phyloP scores from a whole-genome alignment of 371 early-diverging fungal species.

The Circinella umbellata region DNA sequence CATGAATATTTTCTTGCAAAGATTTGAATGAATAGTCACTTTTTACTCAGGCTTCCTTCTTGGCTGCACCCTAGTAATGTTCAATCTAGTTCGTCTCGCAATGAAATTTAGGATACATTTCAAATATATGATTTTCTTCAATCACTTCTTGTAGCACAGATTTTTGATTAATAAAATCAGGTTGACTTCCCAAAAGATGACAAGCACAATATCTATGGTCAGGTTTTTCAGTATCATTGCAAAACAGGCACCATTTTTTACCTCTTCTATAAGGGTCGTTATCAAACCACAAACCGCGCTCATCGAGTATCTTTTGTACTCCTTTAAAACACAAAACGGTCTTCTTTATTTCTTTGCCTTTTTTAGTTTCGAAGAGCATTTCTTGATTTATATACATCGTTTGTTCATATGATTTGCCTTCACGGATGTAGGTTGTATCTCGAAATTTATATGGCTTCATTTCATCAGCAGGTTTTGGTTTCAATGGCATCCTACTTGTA shows the following conservation, averaged over 20 bases:
- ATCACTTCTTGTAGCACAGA: conserved; percentile 1
- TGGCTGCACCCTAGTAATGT: conserved; percentile 11
- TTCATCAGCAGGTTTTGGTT: not conserved
- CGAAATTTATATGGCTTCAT: too few species aligned
- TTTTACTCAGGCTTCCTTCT: not conserved
- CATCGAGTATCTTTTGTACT: conserved; percentile 3
- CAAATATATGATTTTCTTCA: conserved; percentile 12
- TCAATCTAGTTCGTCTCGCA: too few species aligned
- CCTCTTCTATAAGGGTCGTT: not conserved
- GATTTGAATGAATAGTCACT: conserved; percentile 12
- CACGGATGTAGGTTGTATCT: too few species aligned
- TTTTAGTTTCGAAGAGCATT: not conserved
- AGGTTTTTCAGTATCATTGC: not conserved
- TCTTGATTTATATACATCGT: too few species aligned
- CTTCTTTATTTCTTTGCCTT: conserved; percentile 3
- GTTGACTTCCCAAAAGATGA: not conserved
- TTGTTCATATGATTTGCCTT: too few species aligned
- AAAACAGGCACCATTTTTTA: not conserved
- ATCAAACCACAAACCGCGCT: not conserved
- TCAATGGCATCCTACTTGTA: not conserved
- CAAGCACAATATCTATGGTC: not conserved
- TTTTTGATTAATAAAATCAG: not conserved
- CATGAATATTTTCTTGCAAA: too few species aligned
- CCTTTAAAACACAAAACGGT: conserved; percentile 6
- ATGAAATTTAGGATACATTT: conserved; percentile 21